Evolutionary conservation across 768 basidiomycete species (phyloP), one percentile per base, ranked within the genome.

Genomic region (Lenzites betulinus): DNA sequence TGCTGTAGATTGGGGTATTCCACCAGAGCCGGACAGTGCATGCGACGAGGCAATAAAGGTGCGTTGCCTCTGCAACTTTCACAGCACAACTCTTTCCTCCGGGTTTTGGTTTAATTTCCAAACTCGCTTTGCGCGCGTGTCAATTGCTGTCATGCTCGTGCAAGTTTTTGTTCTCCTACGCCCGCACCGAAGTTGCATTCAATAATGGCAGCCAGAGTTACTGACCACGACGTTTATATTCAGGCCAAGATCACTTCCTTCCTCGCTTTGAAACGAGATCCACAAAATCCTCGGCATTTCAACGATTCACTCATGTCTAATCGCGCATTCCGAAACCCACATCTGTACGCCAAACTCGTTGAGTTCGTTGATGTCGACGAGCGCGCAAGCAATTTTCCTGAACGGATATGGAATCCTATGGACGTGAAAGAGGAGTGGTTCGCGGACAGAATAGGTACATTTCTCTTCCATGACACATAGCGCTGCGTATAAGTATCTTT

Each of bases 261-360:
- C 67, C 82, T 88, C 57, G 68, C 79, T 0, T 80, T 98, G 48
- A 93, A 94, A 71, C 74, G 78, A 28, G 81, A 87, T 67, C 70
- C 83, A 11, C 60, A 62, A 1, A 81, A 83, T 66, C 89, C 90
- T 1, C 87, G 88, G 66, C 95, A 97, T 73, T 98, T 97, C 78
- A 99, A 98, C 72, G 94, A 97, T 73, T 92, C 92, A 1, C 82
- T 99, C 42, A 93, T 98, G 87, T 85, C 88, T 8, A 93, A 91
- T 65, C 88, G 93, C 44, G 88, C 93, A 4, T 99, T 98, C 75
- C 87, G 94, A 26, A 99, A 99, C 69, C 96, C 96, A 0, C 93
- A 97, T 69, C 83, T 98, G n/a, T 97, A 96, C 73, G 80, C 92
- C 13, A 94, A 94, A 67, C 84, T 99, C 2, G 95, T 99, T 63